Base-by-base conservation (phyloP, 257 asterid species). In the Primulina huaijiensis region DNA sequence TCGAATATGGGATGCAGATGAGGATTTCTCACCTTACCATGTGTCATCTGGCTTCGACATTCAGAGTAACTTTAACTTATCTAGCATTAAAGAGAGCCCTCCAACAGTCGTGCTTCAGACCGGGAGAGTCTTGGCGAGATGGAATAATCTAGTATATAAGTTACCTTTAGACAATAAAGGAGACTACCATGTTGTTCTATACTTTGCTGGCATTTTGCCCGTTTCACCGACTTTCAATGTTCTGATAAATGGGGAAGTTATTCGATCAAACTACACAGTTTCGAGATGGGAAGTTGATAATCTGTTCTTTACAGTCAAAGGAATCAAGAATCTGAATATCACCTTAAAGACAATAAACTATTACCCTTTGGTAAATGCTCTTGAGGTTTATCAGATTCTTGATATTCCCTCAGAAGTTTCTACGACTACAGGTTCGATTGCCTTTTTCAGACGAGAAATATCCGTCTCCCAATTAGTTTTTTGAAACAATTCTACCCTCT, bases 1-100 rank as follows among this genome's bases (percentile, higher is more conserved):
- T 67, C 82, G 97, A 77, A 83, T 92, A 64, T 92, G 97, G 98
- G 98, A 88, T 56, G 89, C 92, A 2, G 98, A 92, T 46, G 83
- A 84, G 74, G 95, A 92, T 80, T 92, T 75, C 83, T 86, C 92
- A 7, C 98, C 98, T 27, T 83, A 70, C 74, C 98, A 92, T 27
- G 89, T 90, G 6, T 92, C 98, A 3, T 74, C 93, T 65, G 85
- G 95, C 25, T 87, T 92, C 31, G 89, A 88, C 72, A 62, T 85
- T 56, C 86, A 84, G 59, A 84, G 80, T 34, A 81, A 65, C 75
- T 88, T 92, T 31, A 80, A 77, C 70, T 43, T 84, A 71, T 77
- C 96, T 1, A 81, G 52, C 81, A 78, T 92, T 5, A 84, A 77
- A 72, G 98, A 92, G 85, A 82, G 67, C 40, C 96, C 97, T 69